Conservation (phyloP, 1,139 yeast species). For the Pneumocystis murina region DNA sequence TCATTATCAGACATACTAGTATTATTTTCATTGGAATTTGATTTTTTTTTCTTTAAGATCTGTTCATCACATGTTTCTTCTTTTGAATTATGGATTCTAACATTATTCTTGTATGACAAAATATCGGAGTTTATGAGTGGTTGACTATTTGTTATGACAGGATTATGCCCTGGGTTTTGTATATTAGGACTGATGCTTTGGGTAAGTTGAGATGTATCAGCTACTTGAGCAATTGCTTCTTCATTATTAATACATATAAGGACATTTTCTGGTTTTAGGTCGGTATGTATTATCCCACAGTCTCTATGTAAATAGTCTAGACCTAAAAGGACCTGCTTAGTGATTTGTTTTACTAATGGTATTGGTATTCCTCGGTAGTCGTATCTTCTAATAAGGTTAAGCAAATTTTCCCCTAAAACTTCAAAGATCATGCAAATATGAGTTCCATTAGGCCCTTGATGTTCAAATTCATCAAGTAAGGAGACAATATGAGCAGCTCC, state of each 20-base stretch:
- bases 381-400: conserved; percentile 54
- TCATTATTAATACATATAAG: conserved; percentile 66
- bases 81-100: background rate
- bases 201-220: conserved; percentile 17
- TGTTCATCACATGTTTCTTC: background rate
- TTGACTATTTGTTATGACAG: conserved; percentile 72
- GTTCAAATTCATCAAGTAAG: conserved; percentile 59
- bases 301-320: conserved; percentile 67
- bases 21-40: background rate
- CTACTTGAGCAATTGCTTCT: conserved; percentile 45
- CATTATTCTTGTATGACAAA: conserved; percentile 17
- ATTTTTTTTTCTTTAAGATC: background rate
- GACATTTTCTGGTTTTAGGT: conserved; percentile 81
- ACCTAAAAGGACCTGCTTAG: conserved; percentile 61
- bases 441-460: conserved; percentile 63
- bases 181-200: conserved; percentile 14
- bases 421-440: conserved; percentile 87
- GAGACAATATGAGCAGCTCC: conserved; percentile 60
- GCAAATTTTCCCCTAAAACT: conserved; percentile 66
- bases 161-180: conserved; percentile 51
- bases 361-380: conserved; percentile 60
- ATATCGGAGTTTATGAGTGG: conserved; percentile 66
- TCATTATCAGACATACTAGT: background rate
- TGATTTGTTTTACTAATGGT: conserved; percentile 60
- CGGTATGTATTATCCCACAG: conserved; percentile 87